phyloP scores from a whole-genome alignment of 352 stramenopile species.

The Aphanomyces astaci region DNA sequence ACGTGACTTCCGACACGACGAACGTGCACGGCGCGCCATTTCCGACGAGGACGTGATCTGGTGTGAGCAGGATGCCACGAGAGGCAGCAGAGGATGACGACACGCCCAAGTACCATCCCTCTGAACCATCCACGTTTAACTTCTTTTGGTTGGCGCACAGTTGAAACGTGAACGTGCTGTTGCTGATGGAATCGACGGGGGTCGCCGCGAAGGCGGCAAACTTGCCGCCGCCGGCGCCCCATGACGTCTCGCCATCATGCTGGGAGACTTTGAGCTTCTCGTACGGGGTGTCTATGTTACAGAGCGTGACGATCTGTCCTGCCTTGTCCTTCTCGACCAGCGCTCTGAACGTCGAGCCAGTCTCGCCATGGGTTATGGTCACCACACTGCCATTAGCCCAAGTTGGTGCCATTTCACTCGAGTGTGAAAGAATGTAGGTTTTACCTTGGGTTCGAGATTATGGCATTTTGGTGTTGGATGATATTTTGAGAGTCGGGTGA shows the following conservation, averaged over 20 bases:
- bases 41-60: constrained; percentile 36
- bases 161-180: constrained; percentile 30
- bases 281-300: constrained; percentile 53
- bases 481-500: too few relatives aligned
- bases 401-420: neutral
- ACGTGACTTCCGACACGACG: constrained; percentile 36
- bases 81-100: neutral
- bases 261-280: constrained; percentile 73
- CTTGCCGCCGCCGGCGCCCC: constrained; percentile 52
- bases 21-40: constrained; percentile 52
- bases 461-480: neutral
- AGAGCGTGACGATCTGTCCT: constrained; percentile 38
- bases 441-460: neutral
- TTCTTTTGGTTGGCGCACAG: constrained; percentile 65
- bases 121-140: constrained; percentile 30
- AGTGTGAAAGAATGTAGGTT: neutral
- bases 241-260: constrained; percentile 46
- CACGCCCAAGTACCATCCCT: constrained; percentile 56
- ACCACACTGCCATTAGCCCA: constrained; percentile 20
- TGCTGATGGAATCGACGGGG: neutral
- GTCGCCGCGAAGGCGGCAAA: constrained; percentile 45
- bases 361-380: neutral
- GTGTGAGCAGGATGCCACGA: neutral
- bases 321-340: constrained; percentile 18
- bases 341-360: neutral